These are phyloP conservation scores for Rhododendron simsii DNA, from an alignment of 148 eudicot genomes.

Conservation along the genomic window DNA sequence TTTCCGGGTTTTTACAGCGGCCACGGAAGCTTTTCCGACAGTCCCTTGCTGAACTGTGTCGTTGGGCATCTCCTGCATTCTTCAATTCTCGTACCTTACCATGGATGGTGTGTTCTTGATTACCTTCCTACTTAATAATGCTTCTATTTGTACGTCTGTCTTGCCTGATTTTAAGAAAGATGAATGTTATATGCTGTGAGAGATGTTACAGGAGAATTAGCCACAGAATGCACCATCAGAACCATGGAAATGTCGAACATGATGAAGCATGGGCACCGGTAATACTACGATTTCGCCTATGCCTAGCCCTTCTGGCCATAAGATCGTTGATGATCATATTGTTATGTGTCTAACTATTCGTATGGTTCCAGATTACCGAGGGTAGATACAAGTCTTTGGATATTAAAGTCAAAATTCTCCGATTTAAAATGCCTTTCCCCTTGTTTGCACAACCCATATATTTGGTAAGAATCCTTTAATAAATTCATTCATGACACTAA, in stretches of 20 bases:
- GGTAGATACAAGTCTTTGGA: constrained; percentile 34
- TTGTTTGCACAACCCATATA: constrained; percentile 43
- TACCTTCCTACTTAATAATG: too few species aligned
- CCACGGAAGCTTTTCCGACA: constrained; percentile 37
- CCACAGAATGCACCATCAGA: constrained; percentile 38
- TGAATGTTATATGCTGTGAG: background rate
- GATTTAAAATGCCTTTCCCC: constrained; percentile 48
- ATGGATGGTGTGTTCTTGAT: constrained; percentile 28
- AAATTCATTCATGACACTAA: too few species aligned
- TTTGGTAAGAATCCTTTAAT: constrained; percentile 19
- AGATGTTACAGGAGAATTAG: constrained; percentile 30
- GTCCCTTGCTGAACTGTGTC: constrained; percentile 24
- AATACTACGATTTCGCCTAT: constrained; percentile 2
- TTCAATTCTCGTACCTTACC: constrained; percentile 24
- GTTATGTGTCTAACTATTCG: background rate
- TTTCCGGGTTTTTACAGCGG: constrained; percentile 20
- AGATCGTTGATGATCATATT: background rate
- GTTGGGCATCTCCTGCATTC: constrained; percentile 22
- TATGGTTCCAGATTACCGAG: constrained; percentile 31
- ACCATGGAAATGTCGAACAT: constrained; percentile 33
- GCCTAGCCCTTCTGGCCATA: background rate
- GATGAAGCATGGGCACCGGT: constrained; percentile 43
- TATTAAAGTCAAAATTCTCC: constrained; percentile 29
- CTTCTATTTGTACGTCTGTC: background rate
- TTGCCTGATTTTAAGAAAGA: background rate